Conservation (phyloP, 345 rosid genomes). For the Aquilaria yunnanensis region DNA sequence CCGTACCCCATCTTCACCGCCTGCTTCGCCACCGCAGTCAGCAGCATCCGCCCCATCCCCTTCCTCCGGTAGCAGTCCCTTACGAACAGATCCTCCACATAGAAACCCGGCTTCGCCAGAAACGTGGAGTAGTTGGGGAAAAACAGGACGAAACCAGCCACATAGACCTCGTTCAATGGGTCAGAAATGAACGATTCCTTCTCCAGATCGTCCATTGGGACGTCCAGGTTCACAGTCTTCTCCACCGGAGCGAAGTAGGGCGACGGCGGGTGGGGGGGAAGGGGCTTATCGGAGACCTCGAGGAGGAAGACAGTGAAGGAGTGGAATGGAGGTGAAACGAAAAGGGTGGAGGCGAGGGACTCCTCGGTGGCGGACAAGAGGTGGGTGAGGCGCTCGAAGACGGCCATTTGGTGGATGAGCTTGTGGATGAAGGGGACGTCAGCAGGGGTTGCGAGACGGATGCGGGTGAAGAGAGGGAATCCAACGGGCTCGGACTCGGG, state of each 20-base stretch:
- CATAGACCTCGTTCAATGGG: slow-evolving; percentile 24
- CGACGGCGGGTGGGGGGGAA: slow-evolving; percentile 19
- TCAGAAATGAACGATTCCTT: slow-evolving; percentile 34
- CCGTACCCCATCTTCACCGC: slow-evolving; percentile 87
- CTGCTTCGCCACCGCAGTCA: slow-evolving; percentile 76
- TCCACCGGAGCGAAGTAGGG: slow-evolving; percentile 35
- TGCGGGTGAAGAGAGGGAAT: slow-evolving; percentile 61
- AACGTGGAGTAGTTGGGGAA: slow-evolving; percentile 73
- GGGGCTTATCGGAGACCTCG: slow-evolving; percentile 55
- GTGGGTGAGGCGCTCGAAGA: slow-evolving; percentile 66
- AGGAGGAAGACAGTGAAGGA: slow-evolving; percentile 83
- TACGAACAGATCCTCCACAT: slow-evolving; percentile 76
- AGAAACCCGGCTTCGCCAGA: slow-evolving; percentile 72
- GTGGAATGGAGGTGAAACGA: slow-evolving; percentile 63
- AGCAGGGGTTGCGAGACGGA: slow-evolving; percentile 74
- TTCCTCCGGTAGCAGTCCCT: slow-evolving; percentile 76
- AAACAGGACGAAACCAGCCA: slow-evolving; percentile 84
- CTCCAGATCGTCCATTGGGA: slow-evolving; percentile 53
- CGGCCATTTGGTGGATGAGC: slow-evolving; percentile 84
- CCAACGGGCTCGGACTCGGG: slow-evolving; percentile 33
- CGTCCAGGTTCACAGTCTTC: slow-evolving; percentile 35
- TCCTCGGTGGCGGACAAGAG: slow-evolving; percentile 77
- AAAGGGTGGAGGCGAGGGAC: slow-evolving; percentile 65
- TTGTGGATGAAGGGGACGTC: slow-evolving; percentile 88
- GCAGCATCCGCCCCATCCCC: slow-evolving; percentile 69